Evolutionary conservation across 2,329 filamentous ascomycete genomes (phyloP).

Genomic region (Paecilomyces dactylethromorphus): DNA sequence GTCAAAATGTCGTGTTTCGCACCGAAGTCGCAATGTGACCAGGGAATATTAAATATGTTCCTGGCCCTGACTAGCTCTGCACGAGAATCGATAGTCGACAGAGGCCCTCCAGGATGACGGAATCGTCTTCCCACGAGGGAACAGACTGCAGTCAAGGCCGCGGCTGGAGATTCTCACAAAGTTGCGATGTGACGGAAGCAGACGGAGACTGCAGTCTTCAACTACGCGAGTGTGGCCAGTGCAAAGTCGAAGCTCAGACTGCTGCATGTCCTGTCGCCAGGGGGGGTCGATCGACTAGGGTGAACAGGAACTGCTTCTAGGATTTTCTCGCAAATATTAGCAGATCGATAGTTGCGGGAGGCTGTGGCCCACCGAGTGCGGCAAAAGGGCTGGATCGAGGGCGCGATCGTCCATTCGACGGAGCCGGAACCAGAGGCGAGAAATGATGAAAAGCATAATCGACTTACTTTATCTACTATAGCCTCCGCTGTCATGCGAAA

Average conservation of each 20-base stretch:
- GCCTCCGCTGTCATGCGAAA: background rate
- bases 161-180: background rate
- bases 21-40: background rate
- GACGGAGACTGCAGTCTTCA: background rate
- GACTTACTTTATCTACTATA: background rate
- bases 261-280: background rate
- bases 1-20: background rate
- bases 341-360: slow-evolving; percentile 54
- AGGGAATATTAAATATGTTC: background rate
- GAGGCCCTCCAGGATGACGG: background rate
- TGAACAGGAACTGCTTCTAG: slow-evolving; percentile 52
- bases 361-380: slow-evolving; percentile 3
- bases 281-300: slow-evolving; percentile 3
- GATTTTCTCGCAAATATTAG: slow-evolving; percentile 40
- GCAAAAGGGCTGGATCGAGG: background rate
- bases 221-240: background rate
- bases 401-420: background rate
- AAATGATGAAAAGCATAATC: background rate
- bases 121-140: background rate
- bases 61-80: background rate
- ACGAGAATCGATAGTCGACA: background rate
- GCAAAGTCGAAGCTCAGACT: background rate
- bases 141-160: background rate
- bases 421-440: background rate
- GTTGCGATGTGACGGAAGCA: background rate